A percentile compares a stretch with the other conserved stretches of the same genome.
Evolutionary conservation across 148 eudicot species (phyloP).

Genomic region (Camellia granthamiana): DNA sequence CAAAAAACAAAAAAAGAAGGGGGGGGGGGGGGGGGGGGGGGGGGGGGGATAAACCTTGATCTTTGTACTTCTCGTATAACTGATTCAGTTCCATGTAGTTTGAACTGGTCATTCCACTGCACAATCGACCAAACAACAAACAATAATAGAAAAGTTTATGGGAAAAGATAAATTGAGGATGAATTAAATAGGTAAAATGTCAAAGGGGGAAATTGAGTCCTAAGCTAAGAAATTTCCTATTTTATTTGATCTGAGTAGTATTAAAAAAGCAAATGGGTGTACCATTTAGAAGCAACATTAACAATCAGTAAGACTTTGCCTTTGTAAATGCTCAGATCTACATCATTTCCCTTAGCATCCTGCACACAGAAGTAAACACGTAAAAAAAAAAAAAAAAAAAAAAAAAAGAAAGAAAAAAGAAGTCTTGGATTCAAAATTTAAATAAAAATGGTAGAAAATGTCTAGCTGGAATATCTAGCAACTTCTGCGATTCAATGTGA

Average conservation of each 20-base stretch:
- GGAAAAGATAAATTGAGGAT: background rate
- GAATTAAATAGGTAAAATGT: background rate
- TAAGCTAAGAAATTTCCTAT: background rate
- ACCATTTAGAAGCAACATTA: constrained; percentile 89
- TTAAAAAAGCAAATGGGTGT: background rate
- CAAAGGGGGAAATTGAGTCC: background rate
- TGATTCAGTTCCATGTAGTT: constrained; percentile 61
- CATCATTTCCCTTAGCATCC: constrained; percentile 70
- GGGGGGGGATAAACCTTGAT: constrained; percentile 42
- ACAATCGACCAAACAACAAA: constrained; percentile 15
- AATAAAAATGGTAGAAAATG: background rate
- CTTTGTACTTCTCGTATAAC: constrained; percentile 59
- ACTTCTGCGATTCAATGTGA: background rate
- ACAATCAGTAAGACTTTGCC: constrained; percentile 72
- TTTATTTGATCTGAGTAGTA: background rate
- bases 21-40: no score
- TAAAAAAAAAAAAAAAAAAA: background rate
- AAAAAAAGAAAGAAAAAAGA: background rate
- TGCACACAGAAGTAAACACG: constrained; percentile 18
- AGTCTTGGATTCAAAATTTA: background rate
- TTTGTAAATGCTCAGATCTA: constrained; percentile 56
- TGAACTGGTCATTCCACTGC: constrained; percentile 78
- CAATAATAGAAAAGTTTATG: background rate
- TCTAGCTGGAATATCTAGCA: background rate
- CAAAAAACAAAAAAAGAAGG: no score